These are phyloP conservation scores for Rutidosis leptorrhynchoides DNA, from an alignment of 129 eudicot genomes.

Conservation along the genomic window DNA sequence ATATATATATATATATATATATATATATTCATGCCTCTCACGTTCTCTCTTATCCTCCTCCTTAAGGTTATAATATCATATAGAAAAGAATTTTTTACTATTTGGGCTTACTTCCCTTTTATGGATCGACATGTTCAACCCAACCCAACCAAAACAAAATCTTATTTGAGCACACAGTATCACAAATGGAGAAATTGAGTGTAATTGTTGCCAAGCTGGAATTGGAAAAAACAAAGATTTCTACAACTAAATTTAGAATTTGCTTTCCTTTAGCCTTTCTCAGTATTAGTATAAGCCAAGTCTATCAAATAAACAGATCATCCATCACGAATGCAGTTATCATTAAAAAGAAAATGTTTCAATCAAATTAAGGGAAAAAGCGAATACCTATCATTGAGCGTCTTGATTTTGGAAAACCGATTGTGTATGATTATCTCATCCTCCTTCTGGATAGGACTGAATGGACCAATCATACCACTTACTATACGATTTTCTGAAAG, in stretches of 20 bases:
- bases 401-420: conserved; percentile 58
- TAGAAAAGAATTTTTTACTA: not conserved
- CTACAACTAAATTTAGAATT: not conserved
- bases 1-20: too few relatives aligned
- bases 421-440: conserved; percentile 46
- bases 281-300: not conserved
- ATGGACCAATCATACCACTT: conserved; percentile 56
- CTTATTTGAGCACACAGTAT: not conserved
- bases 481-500: conserved; percentile 46
- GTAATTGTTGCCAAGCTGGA: not conserved
- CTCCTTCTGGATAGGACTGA: conserved; percentile 43
- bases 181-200: not conserved
- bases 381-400: conserved; percentile 53
- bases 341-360: not conserved
- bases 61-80: not conserved
- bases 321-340: not conserved
- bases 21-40: too few relatives aligned
- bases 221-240: not conserved
- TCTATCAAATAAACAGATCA: not conserved
- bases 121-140: not conserved
- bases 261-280: not conserved
- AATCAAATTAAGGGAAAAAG: too few relatives aligned
- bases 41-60: not conserved
- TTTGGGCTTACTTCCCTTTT: not conserved
- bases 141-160: not conserved